A percentile compares a stretch with the other conserved stretches of the same genome.
These are phyloP conservation scores for Plasmodium malariae DNA, from an alignment of 169 alveolate genomes.

Conservation along the genomic window DNA sequence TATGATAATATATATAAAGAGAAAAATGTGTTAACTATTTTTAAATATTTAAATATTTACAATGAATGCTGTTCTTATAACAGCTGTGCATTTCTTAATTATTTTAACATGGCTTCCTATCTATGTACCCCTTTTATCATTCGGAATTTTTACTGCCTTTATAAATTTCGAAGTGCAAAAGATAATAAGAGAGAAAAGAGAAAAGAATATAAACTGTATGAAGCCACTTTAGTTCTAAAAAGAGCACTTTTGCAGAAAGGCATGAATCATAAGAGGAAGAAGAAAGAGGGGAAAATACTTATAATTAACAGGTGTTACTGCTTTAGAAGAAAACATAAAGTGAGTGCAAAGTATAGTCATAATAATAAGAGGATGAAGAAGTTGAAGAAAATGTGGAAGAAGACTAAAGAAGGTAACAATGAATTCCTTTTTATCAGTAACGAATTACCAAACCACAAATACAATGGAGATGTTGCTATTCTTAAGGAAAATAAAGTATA, in stretches of 20 bases:
- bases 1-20: constrained; percentile 42
- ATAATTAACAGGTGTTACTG: constrained; percentile 7
- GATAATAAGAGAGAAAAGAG: background rate
- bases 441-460: too few species aligned
- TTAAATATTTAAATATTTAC: constrained; percentile 12
- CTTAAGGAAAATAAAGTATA: background rate
- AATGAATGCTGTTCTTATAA: background rate
- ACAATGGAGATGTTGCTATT: background rate
- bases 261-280: constrained; percentile 7
- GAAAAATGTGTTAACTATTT: constrained; percentile 23
- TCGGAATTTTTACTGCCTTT: constrained; percentile 24
- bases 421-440: too few species aligned
- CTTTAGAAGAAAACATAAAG: background rate
- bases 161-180: background rate
- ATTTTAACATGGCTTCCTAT: constrained; percentile 16
- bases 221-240: background rate
- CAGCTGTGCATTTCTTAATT: background rate
- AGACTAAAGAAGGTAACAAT: too few species aligned
- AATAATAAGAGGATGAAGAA: background rate
- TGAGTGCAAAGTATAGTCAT: background rate
- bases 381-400: too few species aligned
- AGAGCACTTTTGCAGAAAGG: background rate
- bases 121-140: constrained; percentile 20
- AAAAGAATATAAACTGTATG: background rate
- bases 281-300: background rate